Evolutionary conservation across 192 early-diverging fungal genomes (phyloP).

Genomic region (Haplosporangium gracile): DNA sequence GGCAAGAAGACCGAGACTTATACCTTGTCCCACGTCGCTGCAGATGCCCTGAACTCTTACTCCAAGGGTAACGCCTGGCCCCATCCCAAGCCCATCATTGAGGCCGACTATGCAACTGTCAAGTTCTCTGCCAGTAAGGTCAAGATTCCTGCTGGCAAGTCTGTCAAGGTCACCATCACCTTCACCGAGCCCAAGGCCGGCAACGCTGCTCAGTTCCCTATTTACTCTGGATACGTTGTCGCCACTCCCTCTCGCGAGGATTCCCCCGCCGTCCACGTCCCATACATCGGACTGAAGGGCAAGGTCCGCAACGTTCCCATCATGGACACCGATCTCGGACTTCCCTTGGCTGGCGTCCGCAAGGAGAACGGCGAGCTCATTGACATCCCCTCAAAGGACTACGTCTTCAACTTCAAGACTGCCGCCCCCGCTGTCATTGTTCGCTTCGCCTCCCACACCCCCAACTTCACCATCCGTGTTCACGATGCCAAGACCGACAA

Average conservation of each 20-base stretch:
- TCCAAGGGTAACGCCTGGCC: constrained; percentile 30
- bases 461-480: constrained; percentile 22
- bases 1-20: constrained; percentile 49
- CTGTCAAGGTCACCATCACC: constrained; percentile 43
- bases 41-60: constrained; percentile 61
- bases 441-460: constrained; percentile 35
- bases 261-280: constrained; percentile 26
- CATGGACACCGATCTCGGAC: constrained; percentile 29
- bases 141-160: constrained; percentile 41
- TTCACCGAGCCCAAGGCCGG: constrained; percentile 59
- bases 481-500: constrained; percentile 5
- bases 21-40: constrained; percentile 52
- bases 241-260: constrained; percentile 33
- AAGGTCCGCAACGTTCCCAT: constrained; percentile 35
- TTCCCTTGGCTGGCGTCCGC: constrained; percentile 8
- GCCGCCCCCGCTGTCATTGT: constrained; percentile 10
- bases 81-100: constrained; percentile 27
- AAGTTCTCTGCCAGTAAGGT: constrained; percentile 36
- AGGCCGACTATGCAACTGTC: constrained; percentile 53
- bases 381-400: not conserved
- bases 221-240: constrained; percentile 40
- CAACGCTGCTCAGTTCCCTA: constrained; percentile 18
- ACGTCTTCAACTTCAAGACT: constrained; percentile 10
- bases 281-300: constrained; percentile 54
- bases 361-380: constrained; percentile 4